phyloP scores from a whole-genome alignment of 2,329 filamentous ascomycete species.

The Penicillium frequentans region DNA sequence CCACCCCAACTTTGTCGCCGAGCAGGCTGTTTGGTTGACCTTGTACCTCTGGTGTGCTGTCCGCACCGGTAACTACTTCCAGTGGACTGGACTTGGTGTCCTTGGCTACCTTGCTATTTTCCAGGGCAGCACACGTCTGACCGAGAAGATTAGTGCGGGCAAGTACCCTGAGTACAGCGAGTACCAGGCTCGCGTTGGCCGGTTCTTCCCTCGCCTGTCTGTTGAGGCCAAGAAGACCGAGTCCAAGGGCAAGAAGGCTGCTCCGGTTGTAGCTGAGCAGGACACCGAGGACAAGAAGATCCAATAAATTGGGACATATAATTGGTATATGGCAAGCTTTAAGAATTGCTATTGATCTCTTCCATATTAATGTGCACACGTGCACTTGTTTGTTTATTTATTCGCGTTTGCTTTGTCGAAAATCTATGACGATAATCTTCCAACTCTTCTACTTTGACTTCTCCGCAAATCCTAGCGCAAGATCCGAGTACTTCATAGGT shows the following conservation, averaged over 20 bases:
- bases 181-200: constrained; percentile 80
- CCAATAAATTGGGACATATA: constrained; percentile 6
- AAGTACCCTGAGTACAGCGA: constrained; percentile 88
- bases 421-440: neutral
- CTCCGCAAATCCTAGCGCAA: neutral
- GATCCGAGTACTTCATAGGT: too few relatives aligned
- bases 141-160: constrained; percentile 72
- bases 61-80: constrained; percentile 67
- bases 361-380: neutral
- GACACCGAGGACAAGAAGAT: constrained; percentile 22
- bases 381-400: neutral
- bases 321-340: neutral
- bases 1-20: constrained; percentile 92
- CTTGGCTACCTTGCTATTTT: constrained; percentile 75
- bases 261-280: constrained; percentile 1
- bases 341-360: neutral
- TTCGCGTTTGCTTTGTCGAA: neutral
- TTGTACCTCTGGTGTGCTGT: constrained; percentile 88
- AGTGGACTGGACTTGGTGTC: constrained; percentile 75
- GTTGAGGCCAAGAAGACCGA: constrained; percentile 32
- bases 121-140: constrained; percentile 84
- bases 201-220: constrained; percentile 67
- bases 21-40: constrained; percentile 85
- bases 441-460: neutral
- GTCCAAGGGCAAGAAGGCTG: constrained; percentile 20